A percentile compares a stretch with the other conserved stretches of the same genome.
Evolutionary conservation across 352 stramenopile genomes (phyloP).

Genomic region (Saprolegnia diclina): DNA sequence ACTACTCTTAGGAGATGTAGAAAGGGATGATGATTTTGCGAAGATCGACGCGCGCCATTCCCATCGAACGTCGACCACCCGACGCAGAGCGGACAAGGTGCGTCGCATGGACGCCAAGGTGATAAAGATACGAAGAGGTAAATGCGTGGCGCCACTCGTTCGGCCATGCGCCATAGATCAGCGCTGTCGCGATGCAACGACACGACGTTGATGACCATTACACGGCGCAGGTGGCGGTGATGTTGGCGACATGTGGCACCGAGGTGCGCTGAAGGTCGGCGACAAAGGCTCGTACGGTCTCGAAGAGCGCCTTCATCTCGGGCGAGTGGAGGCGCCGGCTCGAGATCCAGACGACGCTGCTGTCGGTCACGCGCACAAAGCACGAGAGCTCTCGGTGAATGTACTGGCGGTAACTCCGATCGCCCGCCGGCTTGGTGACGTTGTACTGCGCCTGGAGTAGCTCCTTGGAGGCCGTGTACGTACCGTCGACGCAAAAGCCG

Average conservation of each 20-base stretch:
- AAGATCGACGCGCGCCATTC: no score
- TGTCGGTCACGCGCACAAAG: constrained; percentile 71
- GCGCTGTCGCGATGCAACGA: background rate
- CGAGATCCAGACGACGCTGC: constrained; percentile 72
- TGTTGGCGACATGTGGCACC: background rate
- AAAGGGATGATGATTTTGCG: background rate
- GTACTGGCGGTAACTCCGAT: constrained; percentile 57
- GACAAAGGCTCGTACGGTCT: constrained; percentile 15
- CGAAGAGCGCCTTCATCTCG: constrained; percentile 64
- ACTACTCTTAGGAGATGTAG: no score
- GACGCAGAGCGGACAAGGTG: background rate
- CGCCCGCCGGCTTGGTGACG: background rate
- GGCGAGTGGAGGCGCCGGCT: constrained; percentile 64
- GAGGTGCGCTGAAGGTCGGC: background rate
- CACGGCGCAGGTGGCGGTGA: background rate
- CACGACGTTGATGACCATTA: background rate
- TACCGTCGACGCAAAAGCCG: constrained; percentile 63
- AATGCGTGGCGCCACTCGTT: background rate
- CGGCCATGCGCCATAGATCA: background rate
- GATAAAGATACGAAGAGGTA: background rate
- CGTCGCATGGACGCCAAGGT: background rate
- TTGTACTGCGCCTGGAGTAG: constrained; percentile 35
- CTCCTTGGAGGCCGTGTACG: constrained; percentile 59
- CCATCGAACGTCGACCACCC: no score
- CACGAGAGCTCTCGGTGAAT: constrained; percentile 55